Evolutionary conservation across 495 filamentous ascomycete genomes (phyloP).

Genomic region (Staphylotrichum tortipilum): DNA sequence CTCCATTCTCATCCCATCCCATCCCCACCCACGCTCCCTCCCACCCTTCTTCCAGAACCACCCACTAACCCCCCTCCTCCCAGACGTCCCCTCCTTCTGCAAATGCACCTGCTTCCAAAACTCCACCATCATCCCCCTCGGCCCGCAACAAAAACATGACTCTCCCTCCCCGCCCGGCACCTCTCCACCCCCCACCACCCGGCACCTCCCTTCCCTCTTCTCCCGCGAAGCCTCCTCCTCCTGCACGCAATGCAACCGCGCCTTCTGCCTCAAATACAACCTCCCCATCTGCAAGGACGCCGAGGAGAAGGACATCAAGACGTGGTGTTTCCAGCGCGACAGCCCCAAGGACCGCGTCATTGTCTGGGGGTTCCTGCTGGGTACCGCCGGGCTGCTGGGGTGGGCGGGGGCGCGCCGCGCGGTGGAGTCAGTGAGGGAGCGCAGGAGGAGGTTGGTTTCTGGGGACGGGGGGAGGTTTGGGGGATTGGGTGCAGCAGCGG

Average conservation of each 20-base stretch:
- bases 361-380: constrained; percentile 84
- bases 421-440: background rate
- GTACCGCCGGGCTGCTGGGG: constrained; percentile 69
- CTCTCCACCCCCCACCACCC: background rate
- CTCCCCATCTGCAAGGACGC: constrained; percentile 78
- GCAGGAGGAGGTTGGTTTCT: background rate
- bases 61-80: constrained; percentile 12
- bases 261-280: constrained; percentile 79
- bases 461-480: background rate
- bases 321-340: constrained; percentile 90
- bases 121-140: constrained; percentile 77
- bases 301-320: constrained; percentile 78
- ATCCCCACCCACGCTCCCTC: background rate
- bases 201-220: constrained; percentile 16
- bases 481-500: background rate
- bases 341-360: constrained; percentile 83
- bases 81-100: constrained; percentile 73
- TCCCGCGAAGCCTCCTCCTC: constrained; percentile 26
- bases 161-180: constrained; percentile 8
- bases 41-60: background rate
- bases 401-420: constrained; percentile 61
- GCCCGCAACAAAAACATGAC: constrained; percentile 27
- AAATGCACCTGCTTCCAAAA: constrained; percentile 95
- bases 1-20: background rate
- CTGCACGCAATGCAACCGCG: constrained; percentile 83